These are phyloP conservation scores for Physcomitrium patens DNA, from an alignment of 225 moss, liverwort and hornwort species.

Conservation along the genomic window DNA sequence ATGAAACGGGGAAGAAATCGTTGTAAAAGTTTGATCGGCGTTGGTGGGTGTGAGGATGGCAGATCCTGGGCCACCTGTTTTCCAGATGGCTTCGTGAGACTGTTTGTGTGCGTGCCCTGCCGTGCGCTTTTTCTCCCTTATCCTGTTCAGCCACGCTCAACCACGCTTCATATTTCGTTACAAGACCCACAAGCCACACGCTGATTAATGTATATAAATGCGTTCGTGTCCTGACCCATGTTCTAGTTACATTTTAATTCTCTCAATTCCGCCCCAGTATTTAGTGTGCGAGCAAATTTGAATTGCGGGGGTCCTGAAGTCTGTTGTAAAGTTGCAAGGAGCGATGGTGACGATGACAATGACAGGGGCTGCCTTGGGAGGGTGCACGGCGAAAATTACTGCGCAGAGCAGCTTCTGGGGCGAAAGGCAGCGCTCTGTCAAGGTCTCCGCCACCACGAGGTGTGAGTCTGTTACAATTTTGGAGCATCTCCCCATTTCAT, in stretches of 20 bases:
- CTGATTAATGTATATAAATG: no score
- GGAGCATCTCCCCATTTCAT: neutral
- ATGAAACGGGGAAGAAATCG: neutral
- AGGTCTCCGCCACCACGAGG: constrained; percentile 32
- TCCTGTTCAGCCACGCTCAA: neutral
- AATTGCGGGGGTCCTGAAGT: neutral
- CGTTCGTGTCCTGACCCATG: neutral
- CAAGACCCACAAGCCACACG: constrained; percentile 31
- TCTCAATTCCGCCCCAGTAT: neutral
- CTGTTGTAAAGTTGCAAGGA: neutral
- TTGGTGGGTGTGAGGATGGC: neutral
- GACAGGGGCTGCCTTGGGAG: constrained; percentile 41
- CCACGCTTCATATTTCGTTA: constrained; percentile 16
- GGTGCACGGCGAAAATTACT: constrained; percentile 24
- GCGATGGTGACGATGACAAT: constrained; percentile 40
- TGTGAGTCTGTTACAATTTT: neutral
- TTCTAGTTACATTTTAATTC: neutral
- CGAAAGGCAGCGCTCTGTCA: constrained; percentile 37
- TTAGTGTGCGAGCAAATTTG: neutral
- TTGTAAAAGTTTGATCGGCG: neutral
- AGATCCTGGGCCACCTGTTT: constrained; percentile 33
- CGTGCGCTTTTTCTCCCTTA: neutral
- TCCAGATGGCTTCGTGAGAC: neutral
- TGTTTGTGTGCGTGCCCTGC: neutral
- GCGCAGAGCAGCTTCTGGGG: constrained; percentile 49